Evolutionary conservation across 352 stramenopile species (phyloP).

Genomic region (Phytopythium ostracodes): DNA sequence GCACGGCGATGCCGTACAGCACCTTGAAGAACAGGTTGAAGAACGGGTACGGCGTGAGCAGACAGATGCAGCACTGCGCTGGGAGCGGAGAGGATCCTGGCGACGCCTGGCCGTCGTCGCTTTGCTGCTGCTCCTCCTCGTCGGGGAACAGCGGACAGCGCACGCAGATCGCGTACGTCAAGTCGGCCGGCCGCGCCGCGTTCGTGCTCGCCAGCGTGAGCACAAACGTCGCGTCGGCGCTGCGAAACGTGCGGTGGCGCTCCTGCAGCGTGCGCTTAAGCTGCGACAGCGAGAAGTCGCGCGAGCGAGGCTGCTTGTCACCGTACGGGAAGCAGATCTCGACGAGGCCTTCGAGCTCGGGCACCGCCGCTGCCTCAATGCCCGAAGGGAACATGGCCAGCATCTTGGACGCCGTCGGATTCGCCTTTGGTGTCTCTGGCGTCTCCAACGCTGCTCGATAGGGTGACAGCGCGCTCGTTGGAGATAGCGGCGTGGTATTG

Average conservation of each 20-base stretch:
- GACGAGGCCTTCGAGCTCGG: slow-evolving; percentile 56
- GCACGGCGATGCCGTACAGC: slow-evolving; percentile 62
- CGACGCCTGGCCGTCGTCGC: not conserved
- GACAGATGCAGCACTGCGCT: slow-evolving; percentile 65
- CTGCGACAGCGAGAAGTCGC: slow-evolving; percentile 51
- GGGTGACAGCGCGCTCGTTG: not conserved
- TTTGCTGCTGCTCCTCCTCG: slow-evolving; percentile 16
- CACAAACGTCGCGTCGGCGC: slow-evolving; percentile 64
- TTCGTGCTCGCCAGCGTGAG: slow-evolving; percentile 53
- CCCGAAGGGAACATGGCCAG: slow-evolving; percentile 37
- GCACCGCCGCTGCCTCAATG: slow-evolving; percentile 30
- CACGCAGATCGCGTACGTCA: slow-evolving; percentile 73
- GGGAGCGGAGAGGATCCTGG: slow-evolving; percentile 11
- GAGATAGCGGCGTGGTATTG: not conserved
- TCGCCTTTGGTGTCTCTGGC: slow-evolving; percentile 4
- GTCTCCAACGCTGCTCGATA: not conserved
- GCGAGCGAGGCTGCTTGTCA: slow-evolving; percentile 29
- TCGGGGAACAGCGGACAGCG: slow-evolving; percentile 59
- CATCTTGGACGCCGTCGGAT: slow-evolving; percentile 34
- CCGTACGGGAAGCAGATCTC: slow-evolving; percentile 80
- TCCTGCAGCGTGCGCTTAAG: slow-evolving; percentile 62
- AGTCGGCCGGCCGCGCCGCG: slow-evolving; percentile 28
- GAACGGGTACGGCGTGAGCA: slow-evolving; percentile 75
- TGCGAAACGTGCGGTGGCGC: slow-evolving; percentile 61
- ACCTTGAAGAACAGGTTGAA: slow-evolving; percentile 87